Evolutionary conservation across 2,329 filamentous ascomycete species (phyloP).

Genomic region (Phyllosticta citribraziliensis): DNA sequence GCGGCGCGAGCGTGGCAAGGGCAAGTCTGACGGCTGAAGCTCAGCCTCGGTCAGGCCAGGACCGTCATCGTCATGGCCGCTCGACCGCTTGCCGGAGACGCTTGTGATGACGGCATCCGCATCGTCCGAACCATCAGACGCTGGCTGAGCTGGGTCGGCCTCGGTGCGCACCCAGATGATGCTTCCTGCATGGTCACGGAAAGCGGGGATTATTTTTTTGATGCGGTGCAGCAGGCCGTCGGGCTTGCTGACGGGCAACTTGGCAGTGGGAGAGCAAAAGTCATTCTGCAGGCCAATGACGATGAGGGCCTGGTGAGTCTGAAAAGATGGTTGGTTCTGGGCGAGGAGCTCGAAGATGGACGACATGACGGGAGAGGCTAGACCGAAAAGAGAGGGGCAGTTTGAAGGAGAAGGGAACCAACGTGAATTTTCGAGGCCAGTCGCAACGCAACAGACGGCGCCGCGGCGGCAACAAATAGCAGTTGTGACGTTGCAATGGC

Average conservation of each 20-base stretch:
- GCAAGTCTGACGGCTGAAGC: conserved; percentile 12
- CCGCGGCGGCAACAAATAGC: conserved; percentile 1
- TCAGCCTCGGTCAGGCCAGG: conserved; percentile 8
- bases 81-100: conserved; percentile 22
- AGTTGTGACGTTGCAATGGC: background rate
- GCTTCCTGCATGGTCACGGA: conserved; percentile 57
- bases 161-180: conserved; percentile 80
- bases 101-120: conserved; percentile 36
- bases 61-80: conserved; percentile 24
- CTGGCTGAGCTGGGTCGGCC: conserved; percentile 53
- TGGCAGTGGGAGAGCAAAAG: conserved; percentile 61
- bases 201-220: conserved; percentile 55
- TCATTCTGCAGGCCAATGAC: conserved; percentile 86
- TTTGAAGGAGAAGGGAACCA: background rate
- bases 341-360: conserved; percentile 35
- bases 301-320: conserved; percentile 61
- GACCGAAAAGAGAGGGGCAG: conserved; percentile 1
- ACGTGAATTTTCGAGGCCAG: background rate
- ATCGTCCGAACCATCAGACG: conserved; percentile 38
- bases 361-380: conserved; percentile 20
- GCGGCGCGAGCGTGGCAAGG: conserved; percentile 27
- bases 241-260: conserved; percentile 55
- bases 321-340: conserved; percentile 41
- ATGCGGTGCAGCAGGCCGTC: conserved; percentile 59
- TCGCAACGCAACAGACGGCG: background rate